A percentile compares a stretch with the other conserved stretches of the same genome.
phyloP scores from a whole-genome alignment of 2,329 filamentous ascomycete genomes.

The Aspergillus chevalieri region DNA sequence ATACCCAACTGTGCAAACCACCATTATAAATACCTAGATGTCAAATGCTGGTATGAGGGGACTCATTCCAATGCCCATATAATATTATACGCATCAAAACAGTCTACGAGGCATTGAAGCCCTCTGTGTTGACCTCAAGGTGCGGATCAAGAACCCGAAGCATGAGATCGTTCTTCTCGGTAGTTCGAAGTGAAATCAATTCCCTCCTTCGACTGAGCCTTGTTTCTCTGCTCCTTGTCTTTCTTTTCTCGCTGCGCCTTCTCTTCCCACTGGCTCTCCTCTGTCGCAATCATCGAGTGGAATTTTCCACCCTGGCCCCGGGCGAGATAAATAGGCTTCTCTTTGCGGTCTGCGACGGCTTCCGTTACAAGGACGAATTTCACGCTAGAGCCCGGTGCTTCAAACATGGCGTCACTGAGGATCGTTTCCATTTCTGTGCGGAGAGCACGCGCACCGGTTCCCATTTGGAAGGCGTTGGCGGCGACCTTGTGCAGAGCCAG shows the following conservation, averaged over 20 bases:
- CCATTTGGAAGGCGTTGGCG: conserved; percentile 59
- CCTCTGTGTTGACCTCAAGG: no score
- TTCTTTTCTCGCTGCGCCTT: conserved; percentile 29
- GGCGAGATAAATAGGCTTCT: conserved; percentile 48
- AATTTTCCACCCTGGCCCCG: conserved; percentile 48
- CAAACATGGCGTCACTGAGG: conserved; percentile 73
- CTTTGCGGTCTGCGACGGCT: conserved; percentile 57
- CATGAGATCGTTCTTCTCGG: conserved; percentile 40
- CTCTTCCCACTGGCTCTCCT: conserved; percentile 47
- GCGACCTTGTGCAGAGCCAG: conserved; percentile 77
- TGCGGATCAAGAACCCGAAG: conserved; percentile 18
- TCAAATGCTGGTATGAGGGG: no score
- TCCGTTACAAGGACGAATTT: conserved; percentile 71
- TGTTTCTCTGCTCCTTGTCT: conserved; percentile 19
- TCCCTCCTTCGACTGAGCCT: conserved; percentile 5
- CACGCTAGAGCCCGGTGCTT: conserved; percentile 60
- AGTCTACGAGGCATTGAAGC: no score
- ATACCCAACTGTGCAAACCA: no score
- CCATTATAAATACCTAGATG: no score
- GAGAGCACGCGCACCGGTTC: conserved; percentile 72
- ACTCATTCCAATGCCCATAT: neutral
- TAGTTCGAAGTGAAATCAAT: conserved; percentile 29
- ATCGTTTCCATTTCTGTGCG: conserved; percentile 77
- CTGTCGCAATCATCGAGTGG: conserved; percentile 45
- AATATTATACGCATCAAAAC: neutral